Conservation (phyloP, 2,329 filamentous ascomycete genomes). For the Massarina eburnea region DNA sequence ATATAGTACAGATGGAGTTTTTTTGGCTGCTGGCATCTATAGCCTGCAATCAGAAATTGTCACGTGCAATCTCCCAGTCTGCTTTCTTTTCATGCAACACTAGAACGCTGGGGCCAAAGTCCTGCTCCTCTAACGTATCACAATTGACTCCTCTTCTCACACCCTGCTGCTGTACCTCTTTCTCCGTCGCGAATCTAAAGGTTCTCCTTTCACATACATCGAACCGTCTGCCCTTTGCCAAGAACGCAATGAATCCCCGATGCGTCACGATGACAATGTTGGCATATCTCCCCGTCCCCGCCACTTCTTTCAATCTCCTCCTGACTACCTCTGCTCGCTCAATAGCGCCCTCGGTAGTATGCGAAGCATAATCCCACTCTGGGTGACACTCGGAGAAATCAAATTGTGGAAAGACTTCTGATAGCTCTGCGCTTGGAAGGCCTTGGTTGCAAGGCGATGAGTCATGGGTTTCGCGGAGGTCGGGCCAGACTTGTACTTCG, state of each 20-base stretch:
- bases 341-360: conserved; percentile 11
- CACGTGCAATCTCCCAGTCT: background rate
- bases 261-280: conserved; percentile 23
- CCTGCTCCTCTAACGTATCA: conserved; percentile 12
- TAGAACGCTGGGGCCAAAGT: conserved; percentile 26
- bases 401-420: conserved; percentile 14
- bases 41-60: background rate
- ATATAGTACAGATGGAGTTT: no score
- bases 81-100: conserved; percentile 1
- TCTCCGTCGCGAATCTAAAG: conserved; percentile 17
- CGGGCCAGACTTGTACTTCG: conserved; percentile 23
- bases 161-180: conserved; percentile 8
- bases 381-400: conserved; percentile 16
- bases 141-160: conserved; percentile 13
- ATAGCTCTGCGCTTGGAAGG: conserved; percentile 12
- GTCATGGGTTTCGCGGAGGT: conserved; percentile 23
- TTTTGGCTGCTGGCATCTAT: no score
- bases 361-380: conserved; percentile 18
- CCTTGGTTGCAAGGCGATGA: conserved; percentile 20
- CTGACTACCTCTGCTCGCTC: conserved; percentile 18
- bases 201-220: conserved; percentile 15
- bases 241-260: conserved; percentile 18
- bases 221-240: conserved; percentile 19
- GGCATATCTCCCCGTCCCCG: background rate
- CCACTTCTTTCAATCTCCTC: conserved; percentile 11